Base-by-base conservation (phyloP, 2,329 filamentous ascomycete species). In the Mollisia scopiformis region DNA sequence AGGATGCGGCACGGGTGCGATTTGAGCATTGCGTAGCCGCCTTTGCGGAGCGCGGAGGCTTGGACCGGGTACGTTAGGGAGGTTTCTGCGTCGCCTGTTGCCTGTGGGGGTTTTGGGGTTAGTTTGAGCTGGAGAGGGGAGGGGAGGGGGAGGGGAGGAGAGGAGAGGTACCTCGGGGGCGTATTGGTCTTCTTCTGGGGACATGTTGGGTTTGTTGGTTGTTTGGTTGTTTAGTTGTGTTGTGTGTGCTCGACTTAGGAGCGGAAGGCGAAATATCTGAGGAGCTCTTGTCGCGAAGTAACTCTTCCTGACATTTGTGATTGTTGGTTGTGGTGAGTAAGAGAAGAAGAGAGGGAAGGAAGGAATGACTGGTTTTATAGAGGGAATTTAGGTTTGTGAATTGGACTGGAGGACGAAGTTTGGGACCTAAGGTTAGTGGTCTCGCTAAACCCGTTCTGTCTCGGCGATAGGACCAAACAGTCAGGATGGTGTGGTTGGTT, bases 11-110 rank as follows among this genome's bases (percentile, higher is more conserved):
- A 60, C 6, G 43, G 43, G 14, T 60, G 28, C 6, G 19, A 31
- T 46, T 58, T 58, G 3, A 53, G 33, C 16, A 58, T 52, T 8
- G 49, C 49, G 37, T 52, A 58, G 31, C 43, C 58, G 30, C 33
- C 25, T 41, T 60, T 60, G 30, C 52, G 43, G 21, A 60, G 52
- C 19, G 58, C n/a, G 35, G 28, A 30, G 27, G 52, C 58, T 60
- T 60, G 58, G 21, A 11, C 11, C 10, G 52, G 58, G 43, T 43
- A 56, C 23, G 46, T 43, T 23, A 55, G 52, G 53, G 58, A 28
- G 28, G 58, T n/a, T 6, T 39, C 41, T 52, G 58, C 58, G 41
- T 60, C 55, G 16, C 57, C 51, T 1, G 33, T 28, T 8, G 51
- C 50, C 31, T 47, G 53, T 2, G 39, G 11, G 27, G 11, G 8